Evolutionary conservation across 2,329 filamentous ascomycete species (phyloP).

Genomic region (Leptographium galeiforme): DNA sequence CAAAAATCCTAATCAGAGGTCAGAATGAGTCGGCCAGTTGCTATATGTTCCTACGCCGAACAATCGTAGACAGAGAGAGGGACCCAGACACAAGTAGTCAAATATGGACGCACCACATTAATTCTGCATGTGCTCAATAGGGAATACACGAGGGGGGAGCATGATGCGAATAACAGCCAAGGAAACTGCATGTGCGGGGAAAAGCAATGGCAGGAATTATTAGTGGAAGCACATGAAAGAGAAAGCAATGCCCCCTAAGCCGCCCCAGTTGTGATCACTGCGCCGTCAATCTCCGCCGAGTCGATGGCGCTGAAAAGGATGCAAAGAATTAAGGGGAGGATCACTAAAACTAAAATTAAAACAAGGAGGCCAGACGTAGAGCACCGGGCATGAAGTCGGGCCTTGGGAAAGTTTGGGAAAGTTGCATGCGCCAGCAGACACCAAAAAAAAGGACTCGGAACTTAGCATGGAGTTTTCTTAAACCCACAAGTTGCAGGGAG

Average conservation of each 20-base stretch:
- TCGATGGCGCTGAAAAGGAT: slow-evolving; percentile 62
- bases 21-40: slow-evolving; percentile 50
- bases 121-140: slow-evolving; percentile 31
- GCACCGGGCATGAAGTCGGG: slow-evolving; percentile 57
- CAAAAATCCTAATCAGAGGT: slow-evolving; percentile 70
- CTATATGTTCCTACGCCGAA: slow-evolving; percentile 44
- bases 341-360: slow-evolving; percentile 42
- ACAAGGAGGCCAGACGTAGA: slow-evolving; percentile 53
- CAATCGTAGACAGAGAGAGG: slow-evolving; percentile 50
- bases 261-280: slow-evolving; percentile 53
- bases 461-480: slow-evolving; percentile 8
- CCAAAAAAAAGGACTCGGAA: slow-evolving; percentile 3
- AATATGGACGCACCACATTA: slow-evolving; percentile 53
- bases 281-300: slow-evolving; percentile 46
- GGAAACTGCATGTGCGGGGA: slow-evolving; percentile 63
- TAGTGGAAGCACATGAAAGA: slow-evolving; percentile 76
- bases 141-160: slow-evolving; percentile 70
- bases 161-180: slow-evolving; percentile 61
- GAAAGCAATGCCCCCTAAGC: slow-evolving; percentile 64
- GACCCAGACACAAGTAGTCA: slow-evolving; percentile 52
- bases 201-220: slow-evolving; percentile 58
- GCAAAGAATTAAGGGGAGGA: slow-evolving; percentile 55
- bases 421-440: slow-evolving; percentile 2
- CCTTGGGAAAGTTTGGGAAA: slow-evolving; percentile 27
- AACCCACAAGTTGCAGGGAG: not conserved